Evolutionary conservation across 768 basidiomycete species (phyloP).

Genomic region (Psilocybe cubensis): DNA sequence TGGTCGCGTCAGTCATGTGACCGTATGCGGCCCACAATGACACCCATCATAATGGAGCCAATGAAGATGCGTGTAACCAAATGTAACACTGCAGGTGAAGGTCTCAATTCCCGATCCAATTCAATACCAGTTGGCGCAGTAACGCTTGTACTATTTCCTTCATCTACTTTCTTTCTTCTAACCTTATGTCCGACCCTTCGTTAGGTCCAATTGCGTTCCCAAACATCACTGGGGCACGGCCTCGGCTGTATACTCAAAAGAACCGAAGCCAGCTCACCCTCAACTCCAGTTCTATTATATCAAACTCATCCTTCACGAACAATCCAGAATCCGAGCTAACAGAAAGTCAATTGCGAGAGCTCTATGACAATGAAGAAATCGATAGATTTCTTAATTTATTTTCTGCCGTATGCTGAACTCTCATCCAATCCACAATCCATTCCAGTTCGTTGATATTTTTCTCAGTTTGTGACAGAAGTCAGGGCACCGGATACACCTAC

Average conservation of each 20-base stretch:
- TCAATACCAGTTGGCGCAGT: not conserved
- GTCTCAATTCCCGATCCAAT: not conserved
- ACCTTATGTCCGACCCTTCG: not conserved
- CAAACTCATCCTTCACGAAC: conserved; percentile 3
- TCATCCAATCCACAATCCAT: not conserved
- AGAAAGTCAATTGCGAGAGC: conserved; percentile 56
- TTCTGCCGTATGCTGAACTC: conserved; percentile 44
- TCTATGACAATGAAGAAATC: conserved; percentile 69
- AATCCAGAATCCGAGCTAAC: conserved; percentile 38
- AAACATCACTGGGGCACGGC: not conserved
- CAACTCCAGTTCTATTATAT: conserved; percentile 11
- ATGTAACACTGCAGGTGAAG: not conserved
- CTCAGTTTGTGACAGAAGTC: conserved; percentile 66
- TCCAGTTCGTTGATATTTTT: not conserved
- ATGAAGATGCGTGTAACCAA: not conserved
- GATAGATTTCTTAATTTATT: conserved; percentile 64
- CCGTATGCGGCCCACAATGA: conserved; percentile 7
- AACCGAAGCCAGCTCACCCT: not conserved
- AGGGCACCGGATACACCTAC: conserved; percentile 28
- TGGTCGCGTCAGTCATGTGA: conserved; percentile 27
- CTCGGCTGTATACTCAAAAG: not conserved
- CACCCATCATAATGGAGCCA: not conserved
- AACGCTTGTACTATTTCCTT: not conserved
- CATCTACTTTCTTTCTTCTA: not conserved
- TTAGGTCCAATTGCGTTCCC: not conserved